phyloP scores from a whole-genome alignment of 2,329 filamentous ascomycete species.

The Pseudogymnoascus sp. region DNA sequence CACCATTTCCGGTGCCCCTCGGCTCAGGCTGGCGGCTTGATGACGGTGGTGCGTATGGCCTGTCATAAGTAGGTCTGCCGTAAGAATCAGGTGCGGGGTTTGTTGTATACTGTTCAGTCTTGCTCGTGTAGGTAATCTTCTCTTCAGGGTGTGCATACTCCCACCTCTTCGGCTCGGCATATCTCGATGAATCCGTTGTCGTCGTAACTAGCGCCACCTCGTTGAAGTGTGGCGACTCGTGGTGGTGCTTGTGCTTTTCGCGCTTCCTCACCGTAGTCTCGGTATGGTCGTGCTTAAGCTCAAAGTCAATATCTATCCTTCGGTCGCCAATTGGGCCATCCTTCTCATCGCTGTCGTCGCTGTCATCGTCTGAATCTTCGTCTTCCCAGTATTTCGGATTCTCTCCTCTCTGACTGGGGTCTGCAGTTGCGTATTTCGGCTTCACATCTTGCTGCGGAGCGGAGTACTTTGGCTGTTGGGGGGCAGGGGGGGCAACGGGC shows the following conservation, averaged over 20 bases:
- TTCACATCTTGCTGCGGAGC: neutral
- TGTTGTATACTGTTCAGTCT: slow-evolving; percentile 20
- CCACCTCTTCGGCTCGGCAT: slow-evolving; percentile 28
- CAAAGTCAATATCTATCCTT: slow-evolving; percentile 7
- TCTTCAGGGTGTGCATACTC: slow-evolving; percentile 35
- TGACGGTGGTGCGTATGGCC: neutral
- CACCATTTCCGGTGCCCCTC: slow-evolving; percentile 14
- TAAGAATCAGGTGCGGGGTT: slow-evolving; percentile 12
- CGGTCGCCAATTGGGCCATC: slow-evolving; percentile 7
- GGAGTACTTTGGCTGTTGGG: neutral
- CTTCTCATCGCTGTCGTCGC: neutral
- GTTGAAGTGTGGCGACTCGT: neutral
- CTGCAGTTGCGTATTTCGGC: slow-evolving; percentile 6
- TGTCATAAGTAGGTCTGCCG: neutral
- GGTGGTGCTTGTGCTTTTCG: slow-evolving; percentile 2
- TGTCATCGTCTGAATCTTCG: neutral
- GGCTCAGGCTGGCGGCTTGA: slow-evolving; percentile 12
- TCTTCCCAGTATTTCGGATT: slow-evolving; percentile 8
- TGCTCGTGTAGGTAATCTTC: slow-evolving; percentile 28
- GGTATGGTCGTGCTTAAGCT: neutral
- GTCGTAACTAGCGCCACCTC: neutral
- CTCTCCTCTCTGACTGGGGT: neutral
- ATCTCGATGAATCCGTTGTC: slow-evolving; percentile 13
- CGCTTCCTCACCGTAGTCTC: neutral
- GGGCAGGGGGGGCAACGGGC: neutral